Percentiles rank a stretch among this genome's conserved stretches.
phyloP scores from a whole-genome alignment of 805 yeast genomes.

The Saturnispora gosingensis region DNA sequence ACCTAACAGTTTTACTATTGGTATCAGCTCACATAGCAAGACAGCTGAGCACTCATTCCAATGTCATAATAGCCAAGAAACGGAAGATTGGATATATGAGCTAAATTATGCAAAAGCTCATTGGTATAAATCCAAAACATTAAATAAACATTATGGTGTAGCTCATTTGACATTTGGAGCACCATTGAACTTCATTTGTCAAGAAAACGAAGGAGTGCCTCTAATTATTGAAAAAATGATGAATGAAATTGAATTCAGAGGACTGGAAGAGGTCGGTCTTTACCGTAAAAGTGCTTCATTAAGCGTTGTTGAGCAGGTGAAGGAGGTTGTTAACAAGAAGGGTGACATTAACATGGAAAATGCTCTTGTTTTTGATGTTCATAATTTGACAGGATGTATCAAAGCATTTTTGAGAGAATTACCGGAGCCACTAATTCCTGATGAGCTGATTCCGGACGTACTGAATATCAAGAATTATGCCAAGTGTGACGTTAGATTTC shows the following conservation, averaged over 20 bases:
- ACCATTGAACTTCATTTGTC: conserved; percentile 69
- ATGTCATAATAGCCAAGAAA: conserved; percentile 49
- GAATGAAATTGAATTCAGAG: conserved; percentile 73
- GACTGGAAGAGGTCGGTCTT: conserved; percentile 83
- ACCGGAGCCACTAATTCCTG: conserved; percentile 75
- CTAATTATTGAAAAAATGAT: conserved; percentile 54
- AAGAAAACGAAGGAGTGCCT: conserved; percentile 61
- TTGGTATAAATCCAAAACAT: conserved; percentile 41
- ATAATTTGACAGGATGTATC: conserved; percentile 81
- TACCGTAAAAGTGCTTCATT: conserved; percentile 61
- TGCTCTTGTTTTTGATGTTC: conserved; percentile 51
- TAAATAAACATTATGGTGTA: conserved; percentile 17
- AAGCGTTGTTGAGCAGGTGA: conserved; percentile 36
- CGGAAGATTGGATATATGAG: conserved; percentile 63
- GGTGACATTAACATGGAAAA: conserved; percentile 40
- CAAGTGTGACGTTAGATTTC: conserved; percentile 19
- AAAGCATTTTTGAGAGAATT: conserved; percentile 76
- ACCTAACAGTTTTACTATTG: conserved; percentile 42
- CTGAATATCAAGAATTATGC: conserved; percentile 27
- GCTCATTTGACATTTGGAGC: conserved; percentile 62
- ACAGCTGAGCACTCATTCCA: conserved; percentile 51
- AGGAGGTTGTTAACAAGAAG: conserved; percentile 34
- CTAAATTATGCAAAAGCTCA: conserved; percentile 41
- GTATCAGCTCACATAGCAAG: conserved; percentile 14
- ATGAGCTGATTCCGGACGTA: conserved; percentile 53